Conservation (phyloP, 129 eudicot species). For the Apium graveolens region DNA sequence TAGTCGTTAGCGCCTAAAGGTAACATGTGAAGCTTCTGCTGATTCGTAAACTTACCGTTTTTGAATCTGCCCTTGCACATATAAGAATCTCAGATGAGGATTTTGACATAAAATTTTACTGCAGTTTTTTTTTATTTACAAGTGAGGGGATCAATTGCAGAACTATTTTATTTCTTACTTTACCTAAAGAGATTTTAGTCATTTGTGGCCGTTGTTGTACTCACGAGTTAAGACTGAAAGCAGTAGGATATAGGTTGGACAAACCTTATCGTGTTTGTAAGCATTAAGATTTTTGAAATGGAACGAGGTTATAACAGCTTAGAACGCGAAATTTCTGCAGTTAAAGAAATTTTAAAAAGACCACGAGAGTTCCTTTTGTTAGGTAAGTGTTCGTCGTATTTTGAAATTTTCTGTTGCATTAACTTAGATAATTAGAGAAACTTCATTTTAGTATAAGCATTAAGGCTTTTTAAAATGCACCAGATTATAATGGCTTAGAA, state of each 20-base stretch:
- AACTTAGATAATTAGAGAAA: neutral
- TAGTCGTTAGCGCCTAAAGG: conserved; percentile 35
- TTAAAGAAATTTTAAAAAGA: neutral
- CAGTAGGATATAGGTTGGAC: neutral
- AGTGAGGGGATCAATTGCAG: no score
- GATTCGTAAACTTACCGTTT: conserved; percentile 45
- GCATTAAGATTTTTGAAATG: neutral
- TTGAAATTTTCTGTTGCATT: neutral
- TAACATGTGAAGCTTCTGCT: conserved; percentile 36
- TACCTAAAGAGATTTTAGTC: neutral
- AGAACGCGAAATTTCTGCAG: neutral
- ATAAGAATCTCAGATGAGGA: conserved; percentile 9
- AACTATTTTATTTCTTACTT: neutral
- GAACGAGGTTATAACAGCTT: neutral
- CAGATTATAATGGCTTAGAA: neutral
- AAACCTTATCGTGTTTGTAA: neutral
- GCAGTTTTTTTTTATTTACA: no score
- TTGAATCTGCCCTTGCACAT: conserved; percentile 24
- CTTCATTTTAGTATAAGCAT: no score
- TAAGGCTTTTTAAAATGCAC: neutral
- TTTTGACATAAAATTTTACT: neutral
- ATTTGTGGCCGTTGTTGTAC: neutral
- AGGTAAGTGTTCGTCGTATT: neutral
- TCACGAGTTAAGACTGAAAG: neutral
- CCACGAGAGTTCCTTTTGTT: neutral